These are phyloP conservation scores for Craspedostauros australis DNA, from an alignment of 108 stramenopile species.

Conservation along the genomic window DNA sequence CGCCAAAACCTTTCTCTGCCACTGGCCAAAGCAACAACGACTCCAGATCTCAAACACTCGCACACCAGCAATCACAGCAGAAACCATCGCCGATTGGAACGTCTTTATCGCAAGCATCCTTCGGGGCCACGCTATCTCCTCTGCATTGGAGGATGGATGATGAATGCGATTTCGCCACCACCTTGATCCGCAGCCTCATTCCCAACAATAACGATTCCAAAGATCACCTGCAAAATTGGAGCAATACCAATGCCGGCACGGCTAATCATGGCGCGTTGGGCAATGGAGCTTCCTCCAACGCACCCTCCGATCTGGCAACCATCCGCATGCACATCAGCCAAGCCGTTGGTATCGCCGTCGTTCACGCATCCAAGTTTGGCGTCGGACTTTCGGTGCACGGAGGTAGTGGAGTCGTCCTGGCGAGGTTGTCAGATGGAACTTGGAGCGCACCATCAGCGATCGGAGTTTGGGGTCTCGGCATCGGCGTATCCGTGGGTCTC, in stretches of 20 bases:
- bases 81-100: no score
- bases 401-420: conserved; percentile 81
- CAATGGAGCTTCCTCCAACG: not conserved
- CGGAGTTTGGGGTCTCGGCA: conserved; percentile 69
- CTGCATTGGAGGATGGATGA: no score
- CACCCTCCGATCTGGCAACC: conserved; percentile 19
- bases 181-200: no score
- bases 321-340: conserved; percentile 78
- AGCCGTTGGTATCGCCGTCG: conserved; percentile 75
- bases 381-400: conserved; percentile 70
- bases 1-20: no score
- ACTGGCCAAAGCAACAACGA: no score
- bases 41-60: no score
- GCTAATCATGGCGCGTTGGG: conserved; percentile 22
- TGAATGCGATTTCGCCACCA: conserved; percentile 77
- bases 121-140: no score
- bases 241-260: no score
- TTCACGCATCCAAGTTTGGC: conserved; percentile 77
- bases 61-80: no score
- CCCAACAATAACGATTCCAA: no score
- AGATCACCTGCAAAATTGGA: no score
- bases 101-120: no score
- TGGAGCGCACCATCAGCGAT: conserved; percentile 89
- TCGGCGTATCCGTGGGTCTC: conserved; percentile 82
- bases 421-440: conserved; percentile 71